Base-by-base conservation (phyloP, 805 yeast genomes). In the Hyphopichia homilentoma region DNA sequence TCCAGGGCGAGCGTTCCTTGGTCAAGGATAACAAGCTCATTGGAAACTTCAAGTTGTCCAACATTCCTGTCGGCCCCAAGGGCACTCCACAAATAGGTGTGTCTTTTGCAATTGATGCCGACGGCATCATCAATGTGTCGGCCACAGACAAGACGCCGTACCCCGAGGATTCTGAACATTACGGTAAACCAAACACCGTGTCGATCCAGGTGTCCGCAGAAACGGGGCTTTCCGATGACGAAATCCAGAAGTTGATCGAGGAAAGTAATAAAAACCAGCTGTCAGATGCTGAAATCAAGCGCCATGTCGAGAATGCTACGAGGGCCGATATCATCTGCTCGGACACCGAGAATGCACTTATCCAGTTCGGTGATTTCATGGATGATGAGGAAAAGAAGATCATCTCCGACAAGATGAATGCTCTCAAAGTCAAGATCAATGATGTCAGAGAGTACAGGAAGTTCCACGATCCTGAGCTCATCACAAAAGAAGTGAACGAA, bases 301-400 rank as follows among this genome's bases (percentile, higher is more conserved):
- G 73, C 45, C 69, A 79, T 35, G 70, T 80, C 40, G 88, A 84
- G 52, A 79, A 77, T 50, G 86, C 90, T 24, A 81, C 83, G 53
- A 73, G 80, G 52, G 84, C 87, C 16, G 94, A 83, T 44, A 78
- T 82, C 48, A 70, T 82, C 32, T 77, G 87, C 46, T 81, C 83
- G 50, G 98, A 93, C 59, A 87, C 95, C 32, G 96, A 88, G 60
- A 73, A 74, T 61, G 90, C 96, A 7, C 66, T 93, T 41, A 68
- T 68, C 44, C 95, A 85, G 63, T 87, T 83, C 52, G 70, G 72
- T 6, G 57, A 60, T 6, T 39, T 59, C 6, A 69, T 77, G 70
- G 62, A 57, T 4, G 40, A 53, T 5, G 76, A 65, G 39, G 87
- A 81, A 47, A 73, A 68, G 52, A 37, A 40, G 1, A 34, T 23